Percentiles rank a stretch among this genome's conserved stretches.
These are phyloP conservation scores for Eucalyptus rudis DNA, from an alignment of 345 rosid genomes.

Conservation along the genomic window DNA sequence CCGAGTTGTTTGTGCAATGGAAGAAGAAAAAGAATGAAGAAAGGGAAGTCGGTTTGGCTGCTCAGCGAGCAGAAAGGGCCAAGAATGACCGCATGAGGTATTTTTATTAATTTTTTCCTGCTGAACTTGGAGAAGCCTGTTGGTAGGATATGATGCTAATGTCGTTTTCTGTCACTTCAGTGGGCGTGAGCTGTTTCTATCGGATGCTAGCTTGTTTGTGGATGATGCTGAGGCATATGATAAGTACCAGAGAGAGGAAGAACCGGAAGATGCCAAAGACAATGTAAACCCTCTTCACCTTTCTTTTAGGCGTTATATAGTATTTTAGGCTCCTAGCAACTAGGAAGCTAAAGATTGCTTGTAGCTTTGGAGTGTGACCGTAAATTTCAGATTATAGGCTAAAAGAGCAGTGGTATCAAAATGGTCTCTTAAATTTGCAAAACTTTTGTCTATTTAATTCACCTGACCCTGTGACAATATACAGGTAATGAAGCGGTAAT, in stretches of 20 bases:
- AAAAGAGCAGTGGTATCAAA: not conserved
- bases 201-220: conserved; percentile 85
- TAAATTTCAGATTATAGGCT: not conserved
- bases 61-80: conserved; percentile 83
- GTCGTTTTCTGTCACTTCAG: conserved; percentile 21
- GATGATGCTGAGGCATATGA: conserved; percentile 95
- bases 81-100: conserved; percentile 99
- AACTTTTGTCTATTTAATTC: not conserved
- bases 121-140: not conserved
- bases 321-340: not conserved
- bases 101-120: not conserved
- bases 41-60: conserved; percentile 77
- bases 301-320: not conserved
- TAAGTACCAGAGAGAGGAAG: conserved; percentile 69
- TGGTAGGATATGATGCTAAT: not conserved
- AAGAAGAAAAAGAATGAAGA: conserved; percentile 73
- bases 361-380: not conserved
- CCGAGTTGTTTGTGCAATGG: conserved; percentile 88
- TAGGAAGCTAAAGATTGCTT: not conserved
- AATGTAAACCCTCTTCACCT: conserved; percentile 16
- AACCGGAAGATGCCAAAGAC: conserved; percentile 29
- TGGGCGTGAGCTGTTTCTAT: conserved; percentile 93
- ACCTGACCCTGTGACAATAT: not conserved
- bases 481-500: not conserved
- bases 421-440: not conserved